phyloP scores from a whole-genome alignment of 73 alveolate genomes.

The Symbiodinium pilosum region DNA sequence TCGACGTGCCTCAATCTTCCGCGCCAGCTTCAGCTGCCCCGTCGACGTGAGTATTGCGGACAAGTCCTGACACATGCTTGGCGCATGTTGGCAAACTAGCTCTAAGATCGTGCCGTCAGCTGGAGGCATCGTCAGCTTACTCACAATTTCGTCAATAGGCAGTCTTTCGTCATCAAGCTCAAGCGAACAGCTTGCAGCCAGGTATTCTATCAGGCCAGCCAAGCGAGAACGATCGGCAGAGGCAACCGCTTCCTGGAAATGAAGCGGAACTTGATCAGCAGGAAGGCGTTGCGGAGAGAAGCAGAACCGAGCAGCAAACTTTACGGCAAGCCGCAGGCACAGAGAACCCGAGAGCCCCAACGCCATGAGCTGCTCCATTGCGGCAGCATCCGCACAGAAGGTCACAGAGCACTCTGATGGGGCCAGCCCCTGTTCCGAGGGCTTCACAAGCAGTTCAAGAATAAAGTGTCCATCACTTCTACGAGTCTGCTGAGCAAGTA shows the following conservation, averaged over 20 bases:
- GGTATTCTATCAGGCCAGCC: slow-evolving; percentile 72
- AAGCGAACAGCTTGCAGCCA: slow-evolving; percentile 41
- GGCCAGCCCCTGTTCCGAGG: slow-evolving; percentile 46
- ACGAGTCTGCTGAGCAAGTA: not conserved
- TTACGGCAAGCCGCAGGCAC: slow-evolving; percentile 73
- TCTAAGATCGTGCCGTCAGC: slow-evolving; percentile 56
- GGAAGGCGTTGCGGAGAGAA: not conserved
- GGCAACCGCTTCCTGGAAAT: not conserved
- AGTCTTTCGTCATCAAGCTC: not conserved
- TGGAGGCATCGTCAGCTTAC: slow-evolving; percentile 41
- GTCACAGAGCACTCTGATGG: slow-evolving; percentile 40
- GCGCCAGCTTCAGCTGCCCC: slow-evolving; percentile 74
- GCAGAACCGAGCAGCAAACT: slow-evolving; percentile 50
- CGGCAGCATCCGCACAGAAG: slow-evolving; percentile 22
- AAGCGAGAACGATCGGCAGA: slow-evolving; percentile 10
- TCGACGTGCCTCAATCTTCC: slow-evolving; percentile 44
- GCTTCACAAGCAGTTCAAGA: slow-evolving; percentile 63
- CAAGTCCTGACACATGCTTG: not conserved
- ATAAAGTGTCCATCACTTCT: slow-evolving; percentile 35
- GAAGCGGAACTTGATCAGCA: not conserved
- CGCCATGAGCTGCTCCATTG: not conserved
- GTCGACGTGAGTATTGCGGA: not conserved
- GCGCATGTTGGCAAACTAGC: slow-evolving; percentile 4
- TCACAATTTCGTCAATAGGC: not conserved
- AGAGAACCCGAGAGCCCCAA: slow-evolving; percentile 41